Conservation (phyloP, 169 alveolate genomes). For the Babesia bovis region DNA sequence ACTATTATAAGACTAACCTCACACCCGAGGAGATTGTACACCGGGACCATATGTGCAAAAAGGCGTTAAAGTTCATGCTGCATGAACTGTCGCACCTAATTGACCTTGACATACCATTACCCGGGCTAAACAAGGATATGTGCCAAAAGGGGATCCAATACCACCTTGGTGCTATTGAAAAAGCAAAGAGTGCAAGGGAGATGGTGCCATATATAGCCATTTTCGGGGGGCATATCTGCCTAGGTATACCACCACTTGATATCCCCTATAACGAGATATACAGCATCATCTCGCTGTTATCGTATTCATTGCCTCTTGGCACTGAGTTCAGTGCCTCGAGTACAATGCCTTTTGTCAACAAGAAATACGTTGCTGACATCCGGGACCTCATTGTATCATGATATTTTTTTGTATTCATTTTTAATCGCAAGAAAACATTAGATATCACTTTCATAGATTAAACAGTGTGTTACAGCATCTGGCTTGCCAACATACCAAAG, state of each 20-base stretch:
- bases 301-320: constrained; percentile 68
- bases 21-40: constrained; percentile 38
- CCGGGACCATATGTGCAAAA: constrained; percentile 74
- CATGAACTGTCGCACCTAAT: constrained; percentile 71
- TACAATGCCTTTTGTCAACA: constrained; percentile 3
- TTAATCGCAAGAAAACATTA: background rate
- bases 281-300: constrained; percentile 64
- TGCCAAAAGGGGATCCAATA: constrained; percentile 68
- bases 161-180: constrained; percentile 69
- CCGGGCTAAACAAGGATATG: constrained; percentile 54
- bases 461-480: background rate
- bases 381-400: constrained; percentile 13
- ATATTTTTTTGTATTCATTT: background rate
- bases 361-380: background rate
- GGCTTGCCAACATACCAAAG: constrained; percentile 23
- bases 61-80: constrained; percentile 72
- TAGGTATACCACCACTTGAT: constrained; percentile 76
- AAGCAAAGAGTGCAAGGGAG: constrained; percentile 55
- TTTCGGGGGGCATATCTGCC: constrained; percentile 73
- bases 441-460: background rate
- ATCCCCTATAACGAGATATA: constrained; percentile 72
- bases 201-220: constrained; percentile 71
- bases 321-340: background rate
- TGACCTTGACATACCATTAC: constrained; percentile 73
- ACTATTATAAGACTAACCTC: constrained; percentile 39